Conservation (phyloP, 2,329 filamentous ascomycete genomes). For the Penicillium sumatraense region DNA sequence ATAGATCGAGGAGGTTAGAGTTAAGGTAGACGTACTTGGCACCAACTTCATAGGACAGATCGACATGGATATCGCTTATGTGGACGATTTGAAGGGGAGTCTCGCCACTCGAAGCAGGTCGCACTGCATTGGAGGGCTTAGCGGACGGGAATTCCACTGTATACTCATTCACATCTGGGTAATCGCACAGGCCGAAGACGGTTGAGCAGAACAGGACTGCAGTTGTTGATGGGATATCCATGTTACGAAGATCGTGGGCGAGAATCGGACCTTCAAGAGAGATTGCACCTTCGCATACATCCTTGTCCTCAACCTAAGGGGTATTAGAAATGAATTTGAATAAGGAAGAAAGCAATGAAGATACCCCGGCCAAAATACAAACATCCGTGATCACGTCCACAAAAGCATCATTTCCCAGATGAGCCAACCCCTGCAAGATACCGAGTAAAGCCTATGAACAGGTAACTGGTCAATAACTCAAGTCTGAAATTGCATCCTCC, state of each 20-base stretch:
- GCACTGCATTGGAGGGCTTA: conserved; percentile 39
- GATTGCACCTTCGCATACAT: conserved; percentile 60
- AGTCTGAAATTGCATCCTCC: not conserved
- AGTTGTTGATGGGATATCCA: conserved; percentile 55
- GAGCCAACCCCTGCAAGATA: conserved; percentile 50
- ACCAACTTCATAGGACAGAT: conserved; percentile 58
- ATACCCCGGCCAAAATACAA: conserved; percentile 41
- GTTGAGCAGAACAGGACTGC: conserved; percentile 57
- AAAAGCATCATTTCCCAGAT: conserved; percentile 50
- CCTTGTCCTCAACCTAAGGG: conserved; percentile 52
- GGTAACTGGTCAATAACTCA: not conserved
- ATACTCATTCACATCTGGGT: conserved; percentile 51
- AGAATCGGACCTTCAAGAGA: conserved; percentile 59
- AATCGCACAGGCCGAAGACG: conserved; percentile 57
- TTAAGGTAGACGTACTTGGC: conserved; percentile 43
- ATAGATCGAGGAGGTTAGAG: not conserved
- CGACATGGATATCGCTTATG: conserved; percentile 63
- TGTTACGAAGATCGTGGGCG: conserved; percentile 55
- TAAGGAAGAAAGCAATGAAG: conserved; percentile 4
- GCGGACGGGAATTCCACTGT: conserved; percentile 49
- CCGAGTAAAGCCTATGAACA: conserved; percentile 38
- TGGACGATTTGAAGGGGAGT: conserved; percentile 59
- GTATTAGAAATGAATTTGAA: not conserved
- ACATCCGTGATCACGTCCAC: conserved; percentile 42
- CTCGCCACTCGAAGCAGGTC: conserved; percentile 51